A percentile compares a stretch with the other conserved stretches of the same genome.
Conservation (phyloP, 768 basidiomycete species). For the Termitomyces eurrhizus region DNA sequence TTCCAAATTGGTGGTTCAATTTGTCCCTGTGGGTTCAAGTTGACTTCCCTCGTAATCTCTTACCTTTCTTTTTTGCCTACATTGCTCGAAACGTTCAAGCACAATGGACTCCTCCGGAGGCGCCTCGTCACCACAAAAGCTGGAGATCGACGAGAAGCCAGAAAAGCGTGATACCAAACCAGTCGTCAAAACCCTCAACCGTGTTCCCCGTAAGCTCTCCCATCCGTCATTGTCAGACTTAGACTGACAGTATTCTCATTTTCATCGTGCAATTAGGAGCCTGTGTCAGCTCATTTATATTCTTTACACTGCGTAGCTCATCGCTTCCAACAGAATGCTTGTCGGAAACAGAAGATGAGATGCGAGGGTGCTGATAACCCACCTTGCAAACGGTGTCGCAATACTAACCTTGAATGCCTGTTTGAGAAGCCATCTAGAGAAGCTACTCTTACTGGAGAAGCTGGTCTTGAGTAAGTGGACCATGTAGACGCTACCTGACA, state of each 20-base stretch:
- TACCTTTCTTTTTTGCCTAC: conserved; percentile 12
- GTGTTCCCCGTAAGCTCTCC: conserved; percentile 73
- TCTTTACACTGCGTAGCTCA: conserved; percentile 10
- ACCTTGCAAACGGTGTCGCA: conserved; percentile 91
- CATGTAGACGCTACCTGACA: neutral
- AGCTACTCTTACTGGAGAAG: conserved; percentile 83
- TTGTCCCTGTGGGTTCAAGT: conserved; percentile 18
- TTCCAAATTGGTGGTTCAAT: conserved; percentile 22
- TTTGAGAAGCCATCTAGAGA: conserved; percentile 93
- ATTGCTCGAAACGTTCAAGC: conserved; percentile 13
- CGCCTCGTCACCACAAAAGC: conserved; percentile 47
- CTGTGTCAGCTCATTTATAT: conserved; percentile 48
- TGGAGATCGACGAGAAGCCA: conserved; percentile 52
- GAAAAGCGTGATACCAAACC: conserved; percentile 72
- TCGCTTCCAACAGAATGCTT: conserved; percentile 68
- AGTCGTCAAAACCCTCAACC: conserved; percentile 73
- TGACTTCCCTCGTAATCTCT: conserved; percentile 17
- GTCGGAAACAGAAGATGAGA: conserved; percentile 95
- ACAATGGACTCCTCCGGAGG: conserved; percentile 34
- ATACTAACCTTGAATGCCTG: conserved; percentile 86
- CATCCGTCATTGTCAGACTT: conserved; percentile 13
- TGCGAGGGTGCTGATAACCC: conserved; percentile 96
- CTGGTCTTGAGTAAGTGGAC: conserved; percentile 75
- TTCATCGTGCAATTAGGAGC: conserved; percentile 49
- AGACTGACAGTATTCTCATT: conserved; percentile 14